These are phyloP conservation scores for Solanum dulcamara DNA, from an alignment of 257 asterid genomes.

Conservation along the genomic window DNA sequence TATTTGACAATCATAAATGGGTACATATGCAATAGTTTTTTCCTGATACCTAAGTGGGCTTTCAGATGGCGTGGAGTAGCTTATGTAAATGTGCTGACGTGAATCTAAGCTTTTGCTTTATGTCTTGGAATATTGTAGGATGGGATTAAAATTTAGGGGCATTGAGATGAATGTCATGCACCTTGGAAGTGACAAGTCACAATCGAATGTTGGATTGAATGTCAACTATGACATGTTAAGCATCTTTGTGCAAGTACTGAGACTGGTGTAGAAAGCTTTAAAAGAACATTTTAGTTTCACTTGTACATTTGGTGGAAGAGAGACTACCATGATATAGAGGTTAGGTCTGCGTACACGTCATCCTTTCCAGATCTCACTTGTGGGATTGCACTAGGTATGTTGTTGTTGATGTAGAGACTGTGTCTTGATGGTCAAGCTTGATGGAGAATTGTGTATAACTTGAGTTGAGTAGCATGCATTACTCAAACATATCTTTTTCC, in stretches of 20 bases:
- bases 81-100: neutral
- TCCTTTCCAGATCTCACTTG: neutral
- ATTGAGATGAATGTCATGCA: neutral
- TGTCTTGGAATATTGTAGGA: neutral
- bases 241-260: neutral
- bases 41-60: neutral
- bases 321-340: neutral
- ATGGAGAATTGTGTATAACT: neutral
- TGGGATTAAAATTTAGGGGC: neutral
- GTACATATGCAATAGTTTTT: neutral
- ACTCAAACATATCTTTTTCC: neutral
- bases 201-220: neutral
- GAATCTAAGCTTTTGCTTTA: neutral
- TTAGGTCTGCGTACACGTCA: neutral
- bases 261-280: neutral
- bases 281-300: neutral
- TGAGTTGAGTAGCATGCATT: neutral
- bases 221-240: neutral
- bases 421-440: neutral
- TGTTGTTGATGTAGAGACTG: neutral
- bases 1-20: neutral
- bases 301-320: neutral
- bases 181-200: neutral
- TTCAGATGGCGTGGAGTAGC: neutral
- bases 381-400: neutral